Percentiles rank a stretch among this genome's conserved stretches.
Evolutionary conservation across 306 rosid species (phyloP).

Genomic region (Cicer judaicum): DNA sequence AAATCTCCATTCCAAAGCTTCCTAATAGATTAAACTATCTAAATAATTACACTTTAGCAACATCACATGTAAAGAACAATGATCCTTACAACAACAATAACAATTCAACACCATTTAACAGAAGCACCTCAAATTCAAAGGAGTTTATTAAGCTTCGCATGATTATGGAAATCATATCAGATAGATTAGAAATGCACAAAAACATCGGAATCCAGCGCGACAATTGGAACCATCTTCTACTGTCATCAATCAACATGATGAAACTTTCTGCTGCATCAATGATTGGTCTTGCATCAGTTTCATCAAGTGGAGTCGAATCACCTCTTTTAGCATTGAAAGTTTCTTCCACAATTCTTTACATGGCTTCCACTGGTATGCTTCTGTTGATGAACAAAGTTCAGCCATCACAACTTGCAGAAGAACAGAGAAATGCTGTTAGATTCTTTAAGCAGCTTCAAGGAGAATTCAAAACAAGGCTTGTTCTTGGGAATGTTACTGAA

Average conservation of each 20-base stretch:
- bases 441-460: slow-evolving; percentile 72
- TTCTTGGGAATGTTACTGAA: slow-evolving; percentile 40
- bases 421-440: slow-evolving; percentile 69
- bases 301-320: slow-evolving; percentile 40
- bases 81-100: background rate
- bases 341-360: slow-evolving; percentile 67
- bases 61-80: background rate
- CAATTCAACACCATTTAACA: background rate
- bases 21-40: slow-evolving; percentile 44
- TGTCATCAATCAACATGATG: slow-evolving; percentile 62
- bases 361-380: slow-evolving; percentile 64
- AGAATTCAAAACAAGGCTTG: slow-evolving; percentile 54
- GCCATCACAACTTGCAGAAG: slow-evolving; percentile 87
- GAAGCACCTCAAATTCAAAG: slow-evolving; percentile 12
- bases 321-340: slow-evolving; percentile 63
- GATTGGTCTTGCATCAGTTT: slow-evolving; percentile 60
- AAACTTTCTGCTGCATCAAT: slow-evolving; percentile 78
- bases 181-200: slow-evolving; percentile 81
- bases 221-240: slow-evolving; percentile 74
- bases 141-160: slow-evolving; percentile 57
- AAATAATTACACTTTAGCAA: slow-evolving; percentile 28
- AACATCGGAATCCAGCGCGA: slow-evolving; percentile 78
- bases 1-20: slow-evolving; percentile 46
- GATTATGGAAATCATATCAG: slow-evolving; percentile 64
- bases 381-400: slow-evolving; percentile 76